A percentile compares a stretch with the other conserved stretches of the same genome.
Evolutionary conservation across 768 basidiomycete genomes (phyloP).

Genomic region (Termitomyces sp.): DNA sequence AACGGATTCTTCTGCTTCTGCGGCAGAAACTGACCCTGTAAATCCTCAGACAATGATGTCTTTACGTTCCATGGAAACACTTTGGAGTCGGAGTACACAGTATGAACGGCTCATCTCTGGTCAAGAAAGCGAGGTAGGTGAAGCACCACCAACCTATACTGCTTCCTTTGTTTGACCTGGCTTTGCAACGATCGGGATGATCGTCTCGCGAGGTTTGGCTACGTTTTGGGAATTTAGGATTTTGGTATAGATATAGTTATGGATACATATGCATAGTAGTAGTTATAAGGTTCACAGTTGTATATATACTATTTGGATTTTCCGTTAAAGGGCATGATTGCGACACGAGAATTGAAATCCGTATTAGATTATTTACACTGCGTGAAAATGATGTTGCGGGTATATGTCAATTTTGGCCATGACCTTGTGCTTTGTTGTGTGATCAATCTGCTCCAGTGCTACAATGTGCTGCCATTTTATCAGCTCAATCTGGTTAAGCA

Average conservation of each 20-base stretch:
- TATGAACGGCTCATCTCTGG: constrained; percentile 83
- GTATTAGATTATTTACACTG: too few relatives aligned
- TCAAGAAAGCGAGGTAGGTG: constrained; percentile 74
- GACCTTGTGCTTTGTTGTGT: too few relatives aligned
- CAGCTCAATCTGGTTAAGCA: too few relatives aligned
- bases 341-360: neutral
- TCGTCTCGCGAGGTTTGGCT: neutral
- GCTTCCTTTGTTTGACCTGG: constrained; percentile 6
- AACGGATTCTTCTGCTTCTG: constrained; percentile 28
- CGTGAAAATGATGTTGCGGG: too few relatives aligned
- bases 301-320: neutral
- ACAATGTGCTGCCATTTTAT: too few relatives aligned
- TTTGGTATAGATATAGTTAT: neutral
- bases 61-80: constrained; percentile 25
- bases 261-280: neutral
- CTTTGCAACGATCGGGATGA: neutral
- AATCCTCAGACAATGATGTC: constrained; percentile 24
- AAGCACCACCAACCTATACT: constrained; percentile 78
- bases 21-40: constrained; percentile 31
- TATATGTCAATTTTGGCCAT: too few relatives aligned
- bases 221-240: too few relatives aligned
- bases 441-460: too few relatives aligned
- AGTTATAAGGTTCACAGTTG: neutral
- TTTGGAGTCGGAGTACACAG: constrained; percentile 41
- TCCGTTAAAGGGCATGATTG: neutral